phyloP scores from a whole-genome alignment of 2,329 filamentous ascomycete species.

The Paraconiothyrium sp. region DNA sequence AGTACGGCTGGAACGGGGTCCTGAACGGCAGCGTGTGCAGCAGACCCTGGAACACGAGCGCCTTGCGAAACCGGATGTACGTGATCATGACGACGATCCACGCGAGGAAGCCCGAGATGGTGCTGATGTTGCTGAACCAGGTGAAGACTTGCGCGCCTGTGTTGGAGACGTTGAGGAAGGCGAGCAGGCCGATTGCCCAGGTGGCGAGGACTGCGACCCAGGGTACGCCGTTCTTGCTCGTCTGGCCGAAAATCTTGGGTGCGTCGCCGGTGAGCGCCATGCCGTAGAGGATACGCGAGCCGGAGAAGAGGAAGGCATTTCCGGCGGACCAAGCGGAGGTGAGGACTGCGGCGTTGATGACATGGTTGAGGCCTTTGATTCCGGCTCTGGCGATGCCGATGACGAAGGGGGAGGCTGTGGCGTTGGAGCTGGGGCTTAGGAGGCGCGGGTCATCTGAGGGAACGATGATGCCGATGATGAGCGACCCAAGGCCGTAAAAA shows the following conservation, averaged over 20 bases:
- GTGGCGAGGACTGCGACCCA: conserved; percentile 50
- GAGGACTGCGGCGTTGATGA: conserved; percentile 80
- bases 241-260: conserved; percentile 60
- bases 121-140: conserved; percentile 78
- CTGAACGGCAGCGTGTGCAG: conserved; percentile 63
- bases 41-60: conserved; percentile 61
- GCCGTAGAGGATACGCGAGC: conserved; percentile 61
- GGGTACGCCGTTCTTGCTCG: conserved; percentile 55
- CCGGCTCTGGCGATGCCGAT: conserved; percentile 75
- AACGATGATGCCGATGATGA: conserved; percentile 69
- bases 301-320: conserved; percentile 71
- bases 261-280: conserved; percentile 61
- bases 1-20: conserved; percentile 59
- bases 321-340: conserved; percentile 76
- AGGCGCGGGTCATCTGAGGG: conserved; percentile 63
- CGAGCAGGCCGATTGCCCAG: conserved; percentile 55
- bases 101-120: conserved; percentile 63
- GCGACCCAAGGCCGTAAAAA: conserved; percentile 63
- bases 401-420: conserved; percentile 58
- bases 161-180: conserved; percentile 61
- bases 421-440: conserved; percentile 41
- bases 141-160: conserved; percentile 63
- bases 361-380: conserved; percentile 71
- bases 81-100: conserved; percentile 67
- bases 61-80: conserved; percentile 67